Conservation (phyloP, 352 stramenopile genomes). For the Phytopythium cucurbitacearum region DNA sequence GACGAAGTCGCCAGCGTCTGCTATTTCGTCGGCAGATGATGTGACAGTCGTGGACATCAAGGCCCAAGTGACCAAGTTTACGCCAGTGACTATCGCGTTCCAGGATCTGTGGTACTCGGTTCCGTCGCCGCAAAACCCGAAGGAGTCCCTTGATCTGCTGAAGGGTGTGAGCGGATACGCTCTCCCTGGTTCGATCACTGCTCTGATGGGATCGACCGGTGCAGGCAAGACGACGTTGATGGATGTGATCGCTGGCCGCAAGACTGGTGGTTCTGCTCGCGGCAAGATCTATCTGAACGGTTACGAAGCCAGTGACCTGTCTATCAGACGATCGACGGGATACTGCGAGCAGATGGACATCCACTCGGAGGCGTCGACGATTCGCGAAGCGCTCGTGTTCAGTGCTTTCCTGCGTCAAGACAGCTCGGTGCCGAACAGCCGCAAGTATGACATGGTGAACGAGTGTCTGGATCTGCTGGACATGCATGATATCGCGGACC, state of each 20-base stretch:
- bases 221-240: conserved; percentile 6
- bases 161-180: conserved; percentile 22
- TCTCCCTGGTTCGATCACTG: conserved; percentile 53
- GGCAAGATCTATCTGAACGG: conserved; percentile 19
- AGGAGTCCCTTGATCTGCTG: conserved; percentile 20
- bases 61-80: conserved; percentile 11
- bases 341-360: conserved; percentile 73
- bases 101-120: conserved; percentile 21
- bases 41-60: conserved; percentile 24
- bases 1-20: neutral
- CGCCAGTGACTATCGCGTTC: conserved; percentile 20
- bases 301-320: conserved; percentile 15
- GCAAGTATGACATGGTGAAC: conserved; percentile 21
- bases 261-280: conserved; percentile 6
- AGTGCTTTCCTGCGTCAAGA: conserved; percentile 62
- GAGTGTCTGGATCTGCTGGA: conserved; percentile 21
- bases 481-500: conserved; percentile 17
- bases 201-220: conserved; percentile 61
- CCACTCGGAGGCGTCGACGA: conserved; percentile 72
- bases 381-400: conserved; percentile 81
- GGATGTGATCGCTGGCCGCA: conserved; percentile 10
- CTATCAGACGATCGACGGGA: conserved; percentile 23
- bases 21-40: too few relatives aligned
- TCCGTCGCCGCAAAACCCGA: conserved; percentile 1
- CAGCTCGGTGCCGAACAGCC: conserved; percentile 26